phyloP scores from a whole-genome alignment of 2,329 filamentous ascomycete genomes.

The Aspergillus ruber region DNA sequence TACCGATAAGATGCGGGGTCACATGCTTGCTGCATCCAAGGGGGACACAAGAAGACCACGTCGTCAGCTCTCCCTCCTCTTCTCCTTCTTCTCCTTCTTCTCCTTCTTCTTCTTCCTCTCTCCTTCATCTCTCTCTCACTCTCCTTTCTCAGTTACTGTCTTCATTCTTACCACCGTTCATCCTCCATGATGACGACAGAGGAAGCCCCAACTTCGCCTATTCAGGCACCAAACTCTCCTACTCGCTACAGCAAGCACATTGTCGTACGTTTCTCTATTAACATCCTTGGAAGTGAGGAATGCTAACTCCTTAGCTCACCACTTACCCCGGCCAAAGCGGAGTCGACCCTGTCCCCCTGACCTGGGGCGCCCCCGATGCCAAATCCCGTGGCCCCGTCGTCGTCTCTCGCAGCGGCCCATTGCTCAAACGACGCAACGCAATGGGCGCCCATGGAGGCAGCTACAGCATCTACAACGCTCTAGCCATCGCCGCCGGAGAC shows the following conservation, averaged over 20 bases:
- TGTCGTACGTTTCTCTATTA: constrained; percentile 18
- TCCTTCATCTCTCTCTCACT: constrained; percentile 1
- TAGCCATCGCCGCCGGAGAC: constrained; percentile 87
- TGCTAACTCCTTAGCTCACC: constrained; percentile 43
- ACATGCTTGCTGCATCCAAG: constrained; percentile 2
- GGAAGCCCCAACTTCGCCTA: constrained; percentile 1
- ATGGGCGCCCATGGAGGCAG: constrained; percentile 76
- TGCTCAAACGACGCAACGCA: constrained; percentile 40
- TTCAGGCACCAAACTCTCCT: constrained; percentile 16
- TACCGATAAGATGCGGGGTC: background rate
- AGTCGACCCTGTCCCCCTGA: constrained; percentile 81
- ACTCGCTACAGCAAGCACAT: constrained; percentile 29
- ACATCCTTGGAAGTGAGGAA: background rate
- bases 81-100: constrained; percentile 1
- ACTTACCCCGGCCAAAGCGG: constrained; percentile 93
- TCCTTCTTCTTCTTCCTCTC: constrained; percentile 1
- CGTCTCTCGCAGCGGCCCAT: constrained; percentile 49
- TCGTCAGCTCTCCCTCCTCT: constrained; percentile 3
- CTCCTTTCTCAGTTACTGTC: background rate
- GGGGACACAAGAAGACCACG: constrained; percentile 1
- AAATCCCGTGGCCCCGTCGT: constrained; percentile 76
- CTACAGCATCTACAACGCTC: constrained; percentile 91
- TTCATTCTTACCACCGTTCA: background rate
- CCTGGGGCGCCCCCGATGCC: constrained; percentile 78
- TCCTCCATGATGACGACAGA: background rate